Evolutionary conservation across 2,329 filamentous ascomycete genomes (phyloP), one percentile per base, ranked within the genome.

Genomic region (Chaetomiaceae sp.): DNA sequence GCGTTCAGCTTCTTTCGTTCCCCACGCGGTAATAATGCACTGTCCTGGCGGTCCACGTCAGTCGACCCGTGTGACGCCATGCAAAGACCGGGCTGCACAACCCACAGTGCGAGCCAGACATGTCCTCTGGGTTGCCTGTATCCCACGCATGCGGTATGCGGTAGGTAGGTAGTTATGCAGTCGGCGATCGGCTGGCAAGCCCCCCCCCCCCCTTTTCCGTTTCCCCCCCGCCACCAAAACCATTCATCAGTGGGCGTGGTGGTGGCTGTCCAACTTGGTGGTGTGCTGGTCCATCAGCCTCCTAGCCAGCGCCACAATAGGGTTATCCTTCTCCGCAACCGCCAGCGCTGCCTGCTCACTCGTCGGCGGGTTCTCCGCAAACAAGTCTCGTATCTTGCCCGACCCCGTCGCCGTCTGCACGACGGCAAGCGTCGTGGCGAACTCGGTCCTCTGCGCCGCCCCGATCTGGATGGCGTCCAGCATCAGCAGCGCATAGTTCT

Each of bases 221-320:
- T n/a, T n/a, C n/a, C n/a, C n/a, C n/a, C n/a, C n/a, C n/a, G n/a
- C n/a, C n/a, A n/a, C n/a, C n/a, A n/a, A n/a, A n/a, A n/a, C n/a
- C n/a, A n/a, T 14, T 11, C 33, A 16, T 53, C 40, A 45, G 14
- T 25, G 46, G 8, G 20, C 47, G 13, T 51, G 41, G 5, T 49
- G 49, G 41, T 75, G 68, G 2, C 66, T 67, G 30, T 80, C 75
- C 4, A 81, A 60, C 60, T 80, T 74, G 7, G 69, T 75, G 0
- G 78, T 81, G 50, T 81, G 72, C 11, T 76, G 71, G 40, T 79
- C 70, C 77, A 81, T 81, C 32, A 80, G 72, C 58, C 78, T 67
- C 53, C 77, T 72, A 0, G 78, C 78, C 23, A 74, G 61, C 25
- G 72, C 70, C n/a, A 80, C 71, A 20, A 55, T 55, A n/a, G 52